phyloP scores from a whole-genome alignment of 129 eudicot species.

The Helichrysum umbraculigerum region DNA sequence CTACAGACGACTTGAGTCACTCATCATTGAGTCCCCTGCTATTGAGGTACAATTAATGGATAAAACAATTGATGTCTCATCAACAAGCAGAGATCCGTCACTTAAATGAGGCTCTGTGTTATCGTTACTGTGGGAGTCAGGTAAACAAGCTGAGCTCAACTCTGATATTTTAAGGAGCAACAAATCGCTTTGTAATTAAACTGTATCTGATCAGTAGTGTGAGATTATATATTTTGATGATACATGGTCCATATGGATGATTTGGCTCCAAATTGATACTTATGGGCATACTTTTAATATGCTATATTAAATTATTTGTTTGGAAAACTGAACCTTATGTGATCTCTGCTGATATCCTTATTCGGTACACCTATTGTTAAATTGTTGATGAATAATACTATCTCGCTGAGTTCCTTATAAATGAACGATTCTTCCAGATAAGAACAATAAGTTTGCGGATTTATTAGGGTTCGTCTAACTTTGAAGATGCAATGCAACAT shows the following conservation, averaged over 20 bases:
- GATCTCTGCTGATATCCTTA: not conserved
- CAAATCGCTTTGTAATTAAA: not conserved
- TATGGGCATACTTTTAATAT: not conserved
- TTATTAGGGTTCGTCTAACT: not conserved
- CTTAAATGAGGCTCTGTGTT: constrained; percentile 16
- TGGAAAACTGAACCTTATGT: not conserved
- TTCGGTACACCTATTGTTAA: not conserved
- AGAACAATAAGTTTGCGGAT: not conserved
- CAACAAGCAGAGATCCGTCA: not conserved
- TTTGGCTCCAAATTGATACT: constrained; percentile 17
- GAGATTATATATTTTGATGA: constrained; percentile 10
- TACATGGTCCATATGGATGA: not conserved
- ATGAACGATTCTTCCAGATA: not conserved
- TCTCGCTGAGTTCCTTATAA: not conserved
- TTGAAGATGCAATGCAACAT: not conserved
- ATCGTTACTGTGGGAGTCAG: not conserved
- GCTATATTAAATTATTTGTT: not conserved
- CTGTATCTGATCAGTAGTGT: not conserved
- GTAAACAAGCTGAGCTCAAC: not conserved
- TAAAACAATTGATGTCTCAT: constrained; percentile 12
- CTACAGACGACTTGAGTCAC: constrained; percentile 43
- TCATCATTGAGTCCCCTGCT: constrained; percentile 50
- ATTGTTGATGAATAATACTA: not conserved
- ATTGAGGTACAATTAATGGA: constrained; percentile 35
- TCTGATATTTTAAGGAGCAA: not conserved